Evolutionary conservation across 345 rosid species (phyloP), one percentile per base, ranked within the genome.

Genomic region (Mallotus nudiflorus): DNA sequence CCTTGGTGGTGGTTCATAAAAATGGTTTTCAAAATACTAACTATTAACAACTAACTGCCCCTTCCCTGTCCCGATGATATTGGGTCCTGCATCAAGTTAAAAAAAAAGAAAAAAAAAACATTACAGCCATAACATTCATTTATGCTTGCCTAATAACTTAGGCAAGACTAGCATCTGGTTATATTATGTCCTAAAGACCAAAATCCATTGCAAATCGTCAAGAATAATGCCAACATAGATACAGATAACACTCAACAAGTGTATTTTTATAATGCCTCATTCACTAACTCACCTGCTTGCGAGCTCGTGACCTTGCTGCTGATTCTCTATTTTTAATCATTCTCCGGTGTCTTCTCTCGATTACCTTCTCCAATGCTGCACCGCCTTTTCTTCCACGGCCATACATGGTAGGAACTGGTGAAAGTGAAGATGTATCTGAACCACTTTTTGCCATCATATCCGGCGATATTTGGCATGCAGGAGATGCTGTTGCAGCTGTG

Each of bases 251-350:
- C n/a, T n/a, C n/a, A n/a, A n/a, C n/a, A n/a, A n/a, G n/a, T n/a
- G n/a, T n/a, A n/a, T n/a, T n/a, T n/a, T n/a, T n/a, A n/a, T n/a
- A 68, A 67, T 37, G 49, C 51, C 58, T 74, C 69, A 63, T 66
- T 62, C 74, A 53, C 60, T 39, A 18, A 72, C 72, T 86, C 68
- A 92, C 99, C 88, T 96, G 99, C 82, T 96, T 96, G 27, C 98
- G 98, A 79, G 99, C 98, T 5, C 99, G 88, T 24, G 99, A 96
- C 76, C 98, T 85, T 44, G 99, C 97, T 70, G 99, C 99, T 40
- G 99, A 92, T 76, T 95, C 98, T 78, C 99, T 86, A 33, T 96
- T 96, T 86, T 96, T 96, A 61, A 96, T 92, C 98, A 96, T 96
- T 78, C 99, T 88, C 69, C 87, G 88, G 70, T 92, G 98, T 78